Conservation (phyloP, 1,284 basidiomycete species). For the Thelephora terrestris region DNA sequence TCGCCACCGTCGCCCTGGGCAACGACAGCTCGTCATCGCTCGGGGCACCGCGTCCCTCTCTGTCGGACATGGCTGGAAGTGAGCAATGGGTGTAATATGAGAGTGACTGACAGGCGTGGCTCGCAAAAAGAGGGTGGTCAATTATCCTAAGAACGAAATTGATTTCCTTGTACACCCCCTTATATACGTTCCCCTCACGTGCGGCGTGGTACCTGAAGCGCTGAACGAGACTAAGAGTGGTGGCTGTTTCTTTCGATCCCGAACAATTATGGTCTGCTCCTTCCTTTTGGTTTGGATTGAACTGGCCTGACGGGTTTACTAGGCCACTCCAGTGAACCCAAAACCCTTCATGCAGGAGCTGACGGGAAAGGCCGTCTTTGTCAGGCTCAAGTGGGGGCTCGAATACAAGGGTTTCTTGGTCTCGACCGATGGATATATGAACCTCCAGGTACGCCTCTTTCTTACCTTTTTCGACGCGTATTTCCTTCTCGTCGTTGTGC, state of each 20-base stretch:
- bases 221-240: no score
- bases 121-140: no score
- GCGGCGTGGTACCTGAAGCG: constrained; percentile 34
- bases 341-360: constrained; percentile 98
- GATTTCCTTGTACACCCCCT: constrained; percentile 44
- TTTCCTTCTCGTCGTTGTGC: neutral
- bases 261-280: neutral
- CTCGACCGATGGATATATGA: constrained; percentile 99
- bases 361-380: constrained; percentile 93
- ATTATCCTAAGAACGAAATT: constrained; percentile 17
- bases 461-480: constrained; percentile 4
- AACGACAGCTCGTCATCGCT: constrained; percentile 87
- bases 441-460: constrained; percentile 68
- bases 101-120: no score
- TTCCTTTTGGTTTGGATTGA: constrained; percentile 3
- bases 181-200: constrained; percentile 41
- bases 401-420: constrained; percentile 99
- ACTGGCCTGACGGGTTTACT: constrained; percentile 11
- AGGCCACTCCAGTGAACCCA: constrained; percentile 94
- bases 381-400: constrained; percentile 96
- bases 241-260: neutral
- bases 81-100: no score
- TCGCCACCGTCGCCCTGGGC: constrained; percentile 95
- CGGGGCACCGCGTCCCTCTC: constrained; percentile 61
- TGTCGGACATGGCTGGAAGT: constrained; percentile 64